Conservation (phyloP, 2,329 filamentous ascomycete genomes). For the Botrytis medusae region DNA sequence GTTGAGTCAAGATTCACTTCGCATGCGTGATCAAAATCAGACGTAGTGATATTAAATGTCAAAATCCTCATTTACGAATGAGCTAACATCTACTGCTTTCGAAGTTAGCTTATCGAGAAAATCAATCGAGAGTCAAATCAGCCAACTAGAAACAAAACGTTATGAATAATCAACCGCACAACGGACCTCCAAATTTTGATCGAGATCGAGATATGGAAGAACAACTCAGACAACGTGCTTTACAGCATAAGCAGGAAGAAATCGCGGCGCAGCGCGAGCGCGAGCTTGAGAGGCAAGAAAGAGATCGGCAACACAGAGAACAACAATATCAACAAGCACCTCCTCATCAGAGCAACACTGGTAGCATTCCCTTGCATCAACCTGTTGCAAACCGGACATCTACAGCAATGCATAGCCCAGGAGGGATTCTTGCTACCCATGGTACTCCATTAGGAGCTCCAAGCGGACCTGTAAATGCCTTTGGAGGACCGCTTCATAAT, state of each 20-base stretch:
- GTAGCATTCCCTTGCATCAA: slow-evolving; percentile 89
- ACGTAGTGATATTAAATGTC: background rate
- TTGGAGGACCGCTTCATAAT: slow-evolving; percentile 55
- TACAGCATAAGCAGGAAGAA: slow-evolving; percentile 51
- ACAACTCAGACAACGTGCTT: slow-evolving; percentile 55
- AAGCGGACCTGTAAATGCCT: slow-evolving; percentile 43
- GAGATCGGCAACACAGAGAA: slow-evolving; percentile 62
- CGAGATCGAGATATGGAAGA: slow-evolving; percentile 50
- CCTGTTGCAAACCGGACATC: slow-evolving; percentile 81
- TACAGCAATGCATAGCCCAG: slow-evolving; percentile 86
- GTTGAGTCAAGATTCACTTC: background rate
- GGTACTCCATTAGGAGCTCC: slow-evolving; percentile 49
- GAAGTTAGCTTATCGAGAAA: background rate
- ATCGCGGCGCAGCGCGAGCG: slow-evolving; percentile 52
- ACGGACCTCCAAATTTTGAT: slow-evolving; percentile 35
- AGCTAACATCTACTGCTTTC: background rate
- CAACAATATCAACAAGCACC: slow-evolving; percentile 63
- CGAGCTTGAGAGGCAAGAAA: slow-evolving; percentile 49
- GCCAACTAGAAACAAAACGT: slow-evolving; percentile 1
- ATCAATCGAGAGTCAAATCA: slow-evolving; percentile 1
- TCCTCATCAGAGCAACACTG: slow-evolving; percentile 82
- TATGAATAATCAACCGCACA: slow-evolving; percentile 40
- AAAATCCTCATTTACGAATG: background rate
- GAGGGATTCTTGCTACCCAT: slow-evolving; percentile 78
- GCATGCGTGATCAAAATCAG: background rate